A percentile compares a stretch with the other conserved stretches of the same genome.
phyloP scores from a whole-genome alignment of 2,329 filamentous ascomycete species.

The Coccinonectria pachysandricola region DNA sequence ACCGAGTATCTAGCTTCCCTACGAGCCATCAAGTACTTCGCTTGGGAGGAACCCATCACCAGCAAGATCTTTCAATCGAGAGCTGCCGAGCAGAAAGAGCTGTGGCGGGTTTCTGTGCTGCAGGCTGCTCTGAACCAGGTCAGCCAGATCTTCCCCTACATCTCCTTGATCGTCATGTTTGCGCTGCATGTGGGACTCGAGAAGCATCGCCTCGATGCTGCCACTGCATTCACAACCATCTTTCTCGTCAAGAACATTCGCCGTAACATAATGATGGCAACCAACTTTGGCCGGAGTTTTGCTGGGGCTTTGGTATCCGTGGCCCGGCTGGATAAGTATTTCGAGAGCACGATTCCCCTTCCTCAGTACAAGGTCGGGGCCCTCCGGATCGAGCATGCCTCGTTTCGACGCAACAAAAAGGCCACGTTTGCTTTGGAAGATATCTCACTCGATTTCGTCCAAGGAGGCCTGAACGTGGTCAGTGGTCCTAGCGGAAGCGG shows the following conservation, averaged over 20 bases:
- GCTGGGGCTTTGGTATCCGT: slow-evolving; percentile 32
- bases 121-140: slow-evolving; percentile 37
- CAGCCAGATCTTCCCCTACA: slow-evolving; percentile 40
- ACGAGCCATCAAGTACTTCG: slow-evolving; percentile 50
- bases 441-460: slow-evolving; percentile 40
- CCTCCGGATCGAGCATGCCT: slow-evolving; percentile 34
- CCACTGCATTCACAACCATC: slow-evolving; percentile 48
- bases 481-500: slow-evolving; percentile 45
- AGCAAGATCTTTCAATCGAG: slow-evolving; percentile 41
- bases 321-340: slow-evolving; percentile 43
- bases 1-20: slow-evolving; percentile 49
- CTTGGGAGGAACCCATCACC: slow-evolving; percentile 45
- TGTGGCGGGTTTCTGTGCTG: slow-evolving; percentile 43
- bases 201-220: slow-evolving; percentile 38
- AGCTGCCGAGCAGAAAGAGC: slow-evolving; percentile 39
- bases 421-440: slow-evolving; percentile 39
- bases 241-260: slow-evolving; percentile 43
- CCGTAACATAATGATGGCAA: slow-evolving; percentile 40
- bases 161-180: slow-evolving; percentile 45
- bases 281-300: slow-evolving; percentile 28
- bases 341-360: slow-evolving; percentile 38
- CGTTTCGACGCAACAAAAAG: slow-evolving; percentile 39
- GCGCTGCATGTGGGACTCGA: slow-evolving; percentile 38
- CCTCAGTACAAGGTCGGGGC: slow-evolving; percentile 38
- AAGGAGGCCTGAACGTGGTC: slow-evolving; percentile 44